phyloP scores from a whole-genome alignment of 257 asterid species.

The Nicotiana noctiflora region DNA sequence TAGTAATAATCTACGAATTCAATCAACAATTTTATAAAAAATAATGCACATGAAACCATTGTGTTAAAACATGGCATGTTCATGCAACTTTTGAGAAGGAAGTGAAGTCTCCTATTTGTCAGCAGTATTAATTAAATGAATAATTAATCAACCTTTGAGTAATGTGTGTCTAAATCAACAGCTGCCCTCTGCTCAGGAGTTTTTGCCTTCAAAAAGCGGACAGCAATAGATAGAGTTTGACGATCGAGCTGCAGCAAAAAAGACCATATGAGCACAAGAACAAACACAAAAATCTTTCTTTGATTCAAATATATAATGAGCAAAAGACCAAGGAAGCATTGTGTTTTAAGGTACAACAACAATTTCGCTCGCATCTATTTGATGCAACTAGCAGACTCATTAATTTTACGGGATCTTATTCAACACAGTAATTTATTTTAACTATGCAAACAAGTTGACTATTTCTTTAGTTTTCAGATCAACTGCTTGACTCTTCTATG shows the following conservation, averaged over 20 bases:
- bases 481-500: neutral
- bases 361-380: neutral
- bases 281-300: neutral
- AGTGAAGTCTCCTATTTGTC: neutral
- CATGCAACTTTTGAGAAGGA: neutral
- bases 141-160: slow-evolving; percentile 49
- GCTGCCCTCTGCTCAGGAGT: slow-evolving; percentile 99
- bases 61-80: neutral
- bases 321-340: neutral
- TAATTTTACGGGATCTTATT: neutral
- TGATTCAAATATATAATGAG: neutral
- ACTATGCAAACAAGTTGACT: neutral
- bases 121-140: neutral
- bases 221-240: slow-evolving; percentile 63
- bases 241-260: slow-evolving; percentile 56
- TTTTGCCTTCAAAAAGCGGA: slow-evolving; percentile 85
- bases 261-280: neutral
- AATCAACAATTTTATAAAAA: neutral
- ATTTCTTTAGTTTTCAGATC: neutral
- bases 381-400: neutral
- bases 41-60: neutral
- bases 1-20: neutral
- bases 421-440: neutral
- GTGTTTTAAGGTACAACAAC: neutral
- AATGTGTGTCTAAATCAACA: slow-evolving; percentile 96